Evolutionary conservation across 148 eudicot species (phyloP).

Genomic region (Nyssa sinensis): DNA sequence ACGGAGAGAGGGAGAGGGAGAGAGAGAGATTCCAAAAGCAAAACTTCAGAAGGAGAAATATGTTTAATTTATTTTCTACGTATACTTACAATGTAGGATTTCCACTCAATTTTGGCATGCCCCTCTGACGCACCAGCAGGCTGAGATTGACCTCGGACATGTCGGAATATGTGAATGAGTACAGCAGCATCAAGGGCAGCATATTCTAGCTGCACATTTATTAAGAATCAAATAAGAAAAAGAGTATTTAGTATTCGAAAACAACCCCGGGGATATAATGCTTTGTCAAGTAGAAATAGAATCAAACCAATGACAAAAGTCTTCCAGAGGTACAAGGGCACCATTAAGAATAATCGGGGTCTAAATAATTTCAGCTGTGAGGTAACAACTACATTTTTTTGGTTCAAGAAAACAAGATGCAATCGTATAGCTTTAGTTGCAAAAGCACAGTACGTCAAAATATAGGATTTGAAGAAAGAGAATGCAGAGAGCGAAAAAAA

Average conservation of each 20-base stretch:
- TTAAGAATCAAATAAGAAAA: neutral
- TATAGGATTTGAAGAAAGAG: too few relatives aligned
- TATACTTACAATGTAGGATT: conserved; percentile 77
- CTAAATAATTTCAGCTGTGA: too few relatives aligned
- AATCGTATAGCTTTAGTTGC: too few relatives aligned
- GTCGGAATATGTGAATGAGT: conserved; percentile 85
- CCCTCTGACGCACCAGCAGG: conserved; percentile 43
- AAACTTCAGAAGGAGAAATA: conserved; percentile 1
- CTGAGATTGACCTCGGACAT: conserved; percentile 51
- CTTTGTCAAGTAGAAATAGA: too few relatives aligned
- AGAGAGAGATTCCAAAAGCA: neutral
- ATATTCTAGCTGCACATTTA: conserved; percentile 72
- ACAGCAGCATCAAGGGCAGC: conserved; percentile 99
- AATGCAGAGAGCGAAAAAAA: too few relatives aligned
- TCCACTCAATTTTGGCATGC: conserved; percentile 71
- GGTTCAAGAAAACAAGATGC: too few relatives aligned
- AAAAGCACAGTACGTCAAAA: too few relatives aligned
- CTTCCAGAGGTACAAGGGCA: neutral
- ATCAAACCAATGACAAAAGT: too few relatives aligned
- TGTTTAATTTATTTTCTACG: conserved; percentile 18
- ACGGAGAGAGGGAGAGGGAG: too few relatives aligned
- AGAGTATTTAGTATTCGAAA: neutral
- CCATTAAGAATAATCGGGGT: neutral
- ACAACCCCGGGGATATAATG: neutral
- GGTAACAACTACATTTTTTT: too few relatives aligned